These are phyloP conservation scores for Microsporum ferrugineum DNA, from an alignment of 2,329 filamentous ascomycete genomes.

Conservation along the genomic window DNA sequence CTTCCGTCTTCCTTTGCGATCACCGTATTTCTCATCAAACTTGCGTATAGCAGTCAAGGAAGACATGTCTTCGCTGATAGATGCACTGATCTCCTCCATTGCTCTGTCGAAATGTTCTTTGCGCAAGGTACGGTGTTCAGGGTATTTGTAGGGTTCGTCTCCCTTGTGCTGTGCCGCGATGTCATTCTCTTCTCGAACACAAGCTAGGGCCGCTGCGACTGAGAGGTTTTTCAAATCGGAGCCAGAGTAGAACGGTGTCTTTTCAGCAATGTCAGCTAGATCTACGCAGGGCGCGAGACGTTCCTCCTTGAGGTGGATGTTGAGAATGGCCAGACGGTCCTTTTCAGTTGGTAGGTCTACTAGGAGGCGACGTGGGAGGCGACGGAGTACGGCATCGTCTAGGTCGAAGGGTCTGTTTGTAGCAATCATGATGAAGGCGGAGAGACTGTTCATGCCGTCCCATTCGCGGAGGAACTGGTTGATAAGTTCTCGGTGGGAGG, in stretches of 20 bases:
- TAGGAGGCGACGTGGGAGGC: constrained; percentile 39
- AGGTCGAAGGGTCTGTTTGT: constrained; percentile 93
- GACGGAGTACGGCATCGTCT: constrained; percentile 49
- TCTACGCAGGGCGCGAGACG: constrained; percentile 32
- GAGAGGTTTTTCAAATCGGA: constrained; percentile 43
- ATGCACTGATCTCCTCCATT: constrained; percentile 78
- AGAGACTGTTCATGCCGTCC: constrained; percentile 77
- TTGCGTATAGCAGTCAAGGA: constrained; percentile 76
- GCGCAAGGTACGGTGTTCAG: constrained; percentile 55
- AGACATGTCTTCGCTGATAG: constrained; percentile 87
- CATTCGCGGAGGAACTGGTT: constrained; percentile 96
- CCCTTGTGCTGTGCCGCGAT: constrained; percentile 27
- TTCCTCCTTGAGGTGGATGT: constrained; percentile 41
- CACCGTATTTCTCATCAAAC: constrained; percentile 92
- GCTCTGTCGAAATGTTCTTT: constrained; percentile 71
- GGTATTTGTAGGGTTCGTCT: constrained; percentile 47
- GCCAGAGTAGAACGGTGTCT: constrained; percentile 41
- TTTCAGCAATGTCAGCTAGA: constrained; percentile 32
- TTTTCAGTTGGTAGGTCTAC: constrained; percentile 39
- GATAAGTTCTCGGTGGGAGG: constrained; percentile 74
- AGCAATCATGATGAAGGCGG: constrained; percentile 95
- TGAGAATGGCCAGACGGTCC: constrained; percentile 38
- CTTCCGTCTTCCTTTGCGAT: constrained; percentile 56
- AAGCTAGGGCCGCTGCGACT: constrained; percentile 40
- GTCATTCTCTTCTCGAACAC: constrained; percentile 39